Conservation (phyloP, 306 rosid species). For the Glycyrrhiza uralensis region DNA sequence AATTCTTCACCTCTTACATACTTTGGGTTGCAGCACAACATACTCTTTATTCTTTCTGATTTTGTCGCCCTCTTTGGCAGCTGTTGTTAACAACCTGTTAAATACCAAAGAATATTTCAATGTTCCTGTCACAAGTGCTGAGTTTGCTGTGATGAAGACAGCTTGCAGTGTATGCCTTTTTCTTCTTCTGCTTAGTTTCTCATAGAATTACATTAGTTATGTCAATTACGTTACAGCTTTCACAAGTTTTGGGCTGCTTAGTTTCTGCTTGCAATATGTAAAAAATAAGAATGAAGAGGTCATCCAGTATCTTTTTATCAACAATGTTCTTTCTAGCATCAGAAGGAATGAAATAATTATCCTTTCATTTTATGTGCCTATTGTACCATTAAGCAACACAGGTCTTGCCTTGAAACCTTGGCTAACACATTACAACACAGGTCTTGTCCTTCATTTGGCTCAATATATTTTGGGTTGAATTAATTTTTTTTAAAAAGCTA, state of each 20-base stretch:
- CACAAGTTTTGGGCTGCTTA: background rate
- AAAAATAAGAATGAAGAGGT: background rate
- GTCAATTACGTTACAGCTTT: background rate
- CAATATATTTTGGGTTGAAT: background rate
- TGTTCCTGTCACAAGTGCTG: constrained; percentile 81
- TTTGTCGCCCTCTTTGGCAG: constrained; percentile 47
- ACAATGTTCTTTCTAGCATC: background rate
- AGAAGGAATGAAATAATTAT: background rate
- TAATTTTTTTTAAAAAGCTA: background rate
- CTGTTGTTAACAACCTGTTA: constrained; percentile 58
- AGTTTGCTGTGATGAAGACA: constrained; percentile 82
- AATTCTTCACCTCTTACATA: background rate
- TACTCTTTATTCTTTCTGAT: background rate
- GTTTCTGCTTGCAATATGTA: background rate
- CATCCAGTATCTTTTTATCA: constrained; percentile 20
- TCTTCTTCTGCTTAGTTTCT: constrained; percentile 19
- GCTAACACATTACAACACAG: background rate
- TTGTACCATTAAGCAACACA: background rate
- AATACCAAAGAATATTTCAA: constrained; percentile 55
- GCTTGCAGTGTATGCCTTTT: constrained; percentile 81
- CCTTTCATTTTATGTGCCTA: background rate
- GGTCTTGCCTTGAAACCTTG: constrained; percentile 9
- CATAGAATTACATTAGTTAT: background rate
- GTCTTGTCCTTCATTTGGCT: background rate
- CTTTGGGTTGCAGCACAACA: background rate